Base-by-base conservation (phyloP, 1,284 basidiomycete genomes). In the Rhodotorula sp. region DNA sequence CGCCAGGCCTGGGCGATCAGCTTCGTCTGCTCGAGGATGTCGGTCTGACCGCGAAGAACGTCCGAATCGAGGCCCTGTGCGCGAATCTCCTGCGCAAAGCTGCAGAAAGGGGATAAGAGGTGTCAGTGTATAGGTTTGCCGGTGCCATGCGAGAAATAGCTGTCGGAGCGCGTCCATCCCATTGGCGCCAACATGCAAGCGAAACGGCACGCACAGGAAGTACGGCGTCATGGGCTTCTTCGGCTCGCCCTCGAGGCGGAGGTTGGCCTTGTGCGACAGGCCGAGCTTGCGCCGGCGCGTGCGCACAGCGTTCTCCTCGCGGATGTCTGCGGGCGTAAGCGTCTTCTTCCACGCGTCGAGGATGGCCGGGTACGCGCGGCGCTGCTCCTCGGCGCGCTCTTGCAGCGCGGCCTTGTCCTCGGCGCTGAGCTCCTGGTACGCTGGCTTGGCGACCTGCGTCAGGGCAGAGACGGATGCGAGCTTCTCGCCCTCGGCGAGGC, bases 271-370 rank as follows among this genome's bases (percentile, higher is more conserved):
- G 19, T 25, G 41, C 44, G 64, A 64, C 44, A 74, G 49, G 16
- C 72, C 72, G 27, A 70, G 16, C 61, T 63, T 66, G n/a, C 70
- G 46, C 27, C 72, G 48, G 21, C 41, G 55, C 44, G 57, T 27
- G 7, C 74, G 56, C 14, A 75, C 66, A 14, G 34, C n/a, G 67
- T 75, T 75, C 72, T 75, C 74, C 54, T 72, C 58, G 60, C 48
- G 58, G 57, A 75, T 75, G 72, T 74, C 71, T 34, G 70, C 72
- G 60, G 74, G 74, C 63, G 74, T 74, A 16, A 75, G 52, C 1
- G 58, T 54, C 57, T 46, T 45, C 61, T 66, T 66, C 72, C 72
- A 75, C 57, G 56, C 70, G n/a, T 67, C 67, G 59, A 74, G 63
- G 45, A 70, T 54, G 12, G 59, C 65, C 17, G 72, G 70, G 70